Evolutionary conservation across 495 filamentous ascomycete species (phyloP).

Genomic region (Aspergillus homomorphus): DNA sequence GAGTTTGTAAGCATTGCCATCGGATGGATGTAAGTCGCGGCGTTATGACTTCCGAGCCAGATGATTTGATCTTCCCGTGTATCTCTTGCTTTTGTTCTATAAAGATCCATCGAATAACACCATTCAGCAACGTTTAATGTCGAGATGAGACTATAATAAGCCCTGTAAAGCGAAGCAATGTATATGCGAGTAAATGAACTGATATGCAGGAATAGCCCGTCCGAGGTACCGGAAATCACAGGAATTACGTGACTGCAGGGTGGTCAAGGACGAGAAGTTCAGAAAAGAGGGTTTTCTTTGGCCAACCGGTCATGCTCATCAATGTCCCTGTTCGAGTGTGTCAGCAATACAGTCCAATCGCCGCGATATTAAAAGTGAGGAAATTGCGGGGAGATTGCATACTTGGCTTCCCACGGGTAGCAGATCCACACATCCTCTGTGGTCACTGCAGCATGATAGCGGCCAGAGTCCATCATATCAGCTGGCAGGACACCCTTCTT

Average conservation of each 20-base stretch:
- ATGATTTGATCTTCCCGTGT: background rate
- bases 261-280: slow-evolving; percentile 7
- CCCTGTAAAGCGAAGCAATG: slow-evolving; percentile 5
- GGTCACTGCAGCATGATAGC: slow-evolving; percentile 84
- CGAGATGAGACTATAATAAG: slow-evolving; percentile 8
- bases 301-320: slow-evolving; percentile 85
- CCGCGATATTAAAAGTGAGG: background rate
- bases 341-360: slow-evolving; percentile 8
- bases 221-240: background rate
- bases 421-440: slow-evolving; percentile 95
- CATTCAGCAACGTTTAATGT: slow-evolving; percentile 21
- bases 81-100: slow-evolving; percentile 19
- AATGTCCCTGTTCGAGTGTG: slow-evolving; percentile 61
- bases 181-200: slow-evolving; percentile 14
- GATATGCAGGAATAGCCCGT: background rate
- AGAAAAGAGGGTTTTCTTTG: slow-evolving; percentile 44
- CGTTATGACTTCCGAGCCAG: background rate
- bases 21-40: background rate
- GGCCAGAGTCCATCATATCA: slow-evolving; percentile 70
- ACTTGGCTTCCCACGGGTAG: slow-evolving; percentile 98
- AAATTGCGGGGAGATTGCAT: slow-evolving; percentile 27
- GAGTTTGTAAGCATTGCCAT: background rate
- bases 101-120: slow-evolving; percentile 31
- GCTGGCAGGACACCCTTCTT: slow-evolving; percentile 87
- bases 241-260: background rate